These are phyloP conservation scores for Pseudocohnilembus persalinus DNA, from an alignment of 169 alveolate species.

Conservation along the genomic window DNA sequence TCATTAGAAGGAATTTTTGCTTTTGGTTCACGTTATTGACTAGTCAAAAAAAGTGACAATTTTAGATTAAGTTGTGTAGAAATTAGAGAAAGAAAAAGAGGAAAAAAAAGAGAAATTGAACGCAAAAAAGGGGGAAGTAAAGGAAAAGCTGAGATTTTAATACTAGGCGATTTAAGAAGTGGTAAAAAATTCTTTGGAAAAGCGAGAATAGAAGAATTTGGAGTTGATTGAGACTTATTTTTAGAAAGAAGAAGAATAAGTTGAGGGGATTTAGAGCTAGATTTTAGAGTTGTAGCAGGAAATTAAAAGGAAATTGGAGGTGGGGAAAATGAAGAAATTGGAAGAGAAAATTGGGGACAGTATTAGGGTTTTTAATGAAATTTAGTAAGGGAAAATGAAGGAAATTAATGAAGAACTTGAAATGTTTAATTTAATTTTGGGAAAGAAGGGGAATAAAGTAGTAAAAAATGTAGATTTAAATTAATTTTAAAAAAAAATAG, in stretches of 20 bases:
- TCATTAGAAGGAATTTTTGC: neutral
- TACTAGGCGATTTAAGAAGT: too few species aligned
- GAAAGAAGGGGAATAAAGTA: neutral
- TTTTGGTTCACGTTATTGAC: neutral
- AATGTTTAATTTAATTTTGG: neutral
- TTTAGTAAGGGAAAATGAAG: neutral
- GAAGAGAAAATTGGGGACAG: neutral
- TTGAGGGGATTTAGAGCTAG: neutral
- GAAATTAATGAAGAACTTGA: neutral
- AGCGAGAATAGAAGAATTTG: neutral
- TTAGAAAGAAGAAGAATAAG: neutral
- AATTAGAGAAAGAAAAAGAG: neutral
- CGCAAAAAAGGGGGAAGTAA: neutral
- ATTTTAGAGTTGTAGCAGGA: neutral
- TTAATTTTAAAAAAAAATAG: too few species aligned
- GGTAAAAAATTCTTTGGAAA: neutral
- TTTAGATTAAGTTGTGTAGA: neutral
- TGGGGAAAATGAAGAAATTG: neutral
- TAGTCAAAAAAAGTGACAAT: neutral
- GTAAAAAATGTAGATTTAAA: too few species aligned
- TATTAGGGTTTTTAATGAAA: neutral
- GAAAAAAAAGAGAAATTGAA: neutral
- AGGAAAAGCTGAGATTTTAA: neutral
- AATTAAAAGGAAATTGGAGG: neutral
- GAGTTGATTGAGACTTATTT: neutral